Percentiles rank a stretch among this genome's conserved stretches.
phyloP scores from a whole-genome alignment of 768 basidiomycete species.

The Krasilnikovozyma curviuscula region DNA sequence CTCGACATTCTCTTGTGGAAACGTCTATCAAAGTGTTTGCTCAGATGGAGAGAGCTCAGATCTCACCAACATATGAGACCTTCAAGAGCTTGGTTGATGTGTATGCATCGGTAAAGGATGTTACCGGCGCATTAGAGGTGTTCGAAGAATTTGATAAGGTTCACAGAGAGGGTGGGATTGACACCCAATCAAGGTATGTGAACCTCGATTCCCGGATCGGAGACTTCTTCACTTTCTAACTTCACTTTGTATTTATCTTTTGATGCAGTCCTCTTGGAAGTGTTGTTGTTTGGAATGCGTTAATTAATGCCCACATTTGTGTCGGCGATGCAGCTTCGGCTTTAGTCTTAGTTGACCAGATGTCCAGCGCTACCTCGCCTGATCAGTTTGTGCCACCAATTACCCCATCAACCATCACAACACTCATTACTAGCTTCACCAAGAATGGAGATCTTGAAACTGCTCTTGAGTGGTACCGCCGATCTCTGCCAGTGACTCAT shows the following conservation, averaged over 20 bases:
- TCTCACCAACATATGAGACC: slow-evolving; percentile 12
- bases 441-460: slow-evolving; percentile 31
- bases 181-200: not conserved
- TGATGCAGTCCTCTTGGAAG: slow-evolving; percentile 1
- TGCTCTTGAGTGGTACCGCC: slow-evolving; percentile 15
- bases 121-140: slow-evolving; percentile 37
- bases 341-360: slow-evolving; percentile 13
- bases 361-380: not conserved
- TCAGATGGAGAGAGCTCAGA: slow-evolving; percentile 21
- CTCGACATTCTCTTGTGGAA: slow-evolving; percentile 38
- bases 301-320: slow-evolving; percentile 40
- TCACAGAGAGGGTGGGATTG: slow-evolving; percentile 1
- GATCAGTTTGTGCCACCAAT: slow-evolving; percentile 16
- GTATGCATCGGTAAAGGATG: slow-evolving; percentile 37
- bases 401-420: slow-evolving; percentile 10
- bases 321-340: slow-evolving; percentile 21
- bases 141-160: slow-evolving; percentile 39
- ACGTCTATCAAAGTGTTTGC: slow-evolving; percentile 47
- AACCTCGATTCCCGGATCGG: not conserved
- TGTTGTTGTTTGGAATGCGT: slow-evolving; percentile 36
- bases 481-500: not conserved
- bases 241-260: slow-evolving; percentile 10
- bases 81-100: slow-evolving; percentile 42
- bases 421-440: slow-evolving; percentile 31
- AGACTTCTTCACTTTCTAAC: not conserved